Evolutionary conservation across 306 rosid species (phyloP).

Genomic region (Vicia sativa): DNA sequence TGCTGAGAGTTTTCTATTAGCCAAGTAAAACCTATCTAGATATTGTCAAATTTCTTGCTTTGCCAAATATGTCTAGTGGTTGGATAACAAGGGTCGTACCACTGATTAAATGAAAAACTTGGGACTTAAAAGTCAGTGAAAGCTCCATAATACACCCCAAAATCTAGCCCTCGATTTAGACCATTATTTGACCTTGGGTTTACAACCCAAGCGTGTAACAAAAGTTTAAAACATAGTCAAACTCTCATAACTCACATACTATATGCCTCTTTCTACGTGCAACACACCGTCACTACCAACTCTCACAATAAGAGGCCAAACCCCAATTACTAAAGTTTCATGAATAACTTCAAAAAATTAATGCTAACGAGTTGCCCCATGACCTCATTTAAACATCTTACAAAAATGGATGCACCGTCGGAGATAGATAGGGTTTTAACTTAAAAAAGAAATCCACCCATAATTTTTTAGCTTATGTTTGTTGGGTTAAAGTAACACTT

Average conservation of each 20-base stretch:
- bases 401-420: constrained; percentile 40
- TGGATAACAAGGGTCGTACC: constrained; percentile 54
- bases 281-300: constrained; percentile 52
- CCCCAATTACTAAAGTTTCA: constrained; percentile 29
- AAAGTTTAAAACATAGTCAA: constrained; percentile 56
- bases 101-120: constrained; percentile 58
- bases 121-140: constrained; percentile 75
- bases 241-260: constrained; percentile 57
- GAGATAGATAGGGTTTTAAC: too few species aligned
- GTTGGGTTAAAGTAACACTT: too few species aligned
- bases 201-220: constrained; percentile 72
- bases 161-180: constrained; percentile 76
- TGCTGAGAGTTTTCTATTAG: too few species aligned
- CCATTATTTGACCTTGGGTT: constrained; percentile 73
- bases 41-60: constrained; percentile 41
- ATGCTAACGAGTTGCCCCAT: constrained; percentile 38
- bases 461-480: too few species aligned
- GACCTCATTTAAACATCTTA: constrained; percentile 22
- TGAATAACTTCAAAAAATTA: constrained; percentile 7
- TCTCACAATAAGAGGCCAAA: constrained; percentile 35
- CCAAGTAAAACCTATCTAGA: too few species aligned
- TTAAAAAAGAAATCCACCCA: too few species aligned
- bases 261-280: constrained; percentile 65
- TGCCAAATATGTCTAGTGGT: constrained; percentile 46
- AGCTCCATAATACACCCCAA: constrained; percentile 56